Evolutionary conservation across 2,329 filamentous ascomycete genomes (phyloP), one percentile per base, ranked within the genome.

Genomic region (Eutypa lata): DNA sequence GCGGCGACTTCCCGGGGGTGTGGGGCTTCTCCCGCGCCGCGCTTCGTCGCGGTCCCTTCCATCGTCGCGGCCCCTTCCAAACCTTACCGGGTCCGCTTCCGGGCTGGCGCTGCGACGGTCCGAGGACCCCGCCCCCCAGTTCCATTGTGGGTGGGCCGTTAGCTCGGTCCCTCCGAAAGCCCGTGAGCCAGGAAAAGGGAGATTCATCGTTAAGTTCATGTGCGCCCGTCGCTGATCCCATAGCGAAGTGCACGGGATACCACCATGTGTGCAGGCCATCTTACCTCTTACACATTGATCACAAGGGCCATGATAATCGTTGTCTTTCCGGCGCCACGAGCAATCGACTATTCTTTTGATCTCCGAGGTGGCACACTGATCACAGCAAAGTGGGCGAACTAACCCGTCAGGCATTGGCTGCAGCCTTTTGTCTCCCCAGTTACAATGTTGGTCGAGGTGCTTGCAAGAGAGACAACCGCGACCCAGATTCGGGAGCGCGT

Each of bases 381-480:
- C 54, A 24, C 57, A 58, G 21, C 19, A 33, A 5, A 58, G 13
- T 2, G 57, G 57, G 3, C 22, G 26, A 2, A 52, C 46, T 11
- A 51, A 3, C 8, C 57, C 57, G 49, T 58, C 57, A 2, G 54
- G 54, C 24, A 52, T 35, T 8, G 50, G 48, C 3, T 19, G 26
- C 4, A 55, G 37, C 4, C 24, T 13, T 2, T 3, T 7, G 6
- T 13, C 3, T 2, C 11, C 42, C 42, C 35, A 50, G 3, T 13
- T 28, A 22, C 56, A 58, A 5, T 19, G 13, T 2, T 40, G 3
- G 19, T 56, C 54, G 1, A 4, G 7, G 14, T 44, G 42, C 38
- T 19, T n/a, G 22, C 42, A 45, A 24, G 22, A 24, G 16, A 19
- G 14, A 26, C 42, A 45, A 4, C 42, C 42, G 11, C 22, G 42